Conservation (phyloP, 1,284 basidiomycete species). For the Termitomyces sp. region DNA sequence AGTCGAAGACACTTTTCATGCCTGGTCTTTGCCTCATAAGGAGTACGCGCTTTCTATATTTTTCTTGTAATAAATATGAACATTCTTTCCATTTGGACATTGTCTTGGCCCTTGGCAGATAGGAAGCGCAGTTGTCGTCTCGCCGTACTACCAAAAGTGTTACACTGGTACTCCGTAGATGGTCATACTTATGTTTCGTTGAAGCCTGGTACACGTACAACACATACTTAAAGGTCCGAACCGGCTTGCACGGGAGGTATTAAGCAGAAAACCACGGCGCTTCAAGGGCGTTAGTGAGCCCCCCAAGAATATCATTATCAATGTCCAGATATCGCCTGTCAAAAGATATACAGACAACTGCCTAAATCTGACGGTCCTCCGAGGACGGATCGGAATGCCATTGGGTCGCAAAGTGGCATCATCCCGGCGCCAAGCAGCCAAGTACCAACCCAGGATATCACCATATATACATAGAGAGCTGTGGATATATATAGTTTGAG, state of each 20-base stretch:
- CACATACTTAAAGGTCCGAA: too few relatives aligned
- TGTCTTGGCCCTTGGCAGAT: not conserved
- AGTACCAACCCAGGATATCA: not conserved
- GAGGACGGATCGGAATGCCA: conserved; percentile 1
- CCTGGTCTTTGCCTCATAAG: not conserved
- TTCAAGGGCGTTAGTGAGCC: not conserved
- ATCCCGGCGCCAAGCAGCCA: conserved; percentile 1
- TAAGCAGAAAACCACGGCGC: not conserved
- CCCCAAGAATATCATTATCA: too few relatives aligned
- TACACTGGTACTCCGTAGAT: not conserved
- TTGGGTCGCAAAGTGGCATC: not conserved
- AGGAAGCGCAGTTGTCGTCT: not conserved
- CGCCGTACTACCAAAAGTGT: not conserved
- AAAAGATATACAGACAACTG: not conserved
- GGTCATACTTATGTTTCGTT: not conserved
- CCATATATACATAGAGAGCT: not conserved
- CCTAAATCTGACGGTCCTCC: not conserved
- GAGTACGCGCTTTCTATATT: not conserved
- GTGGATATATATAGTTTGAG: not conserved
- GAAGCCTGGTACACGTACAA: not conserved
- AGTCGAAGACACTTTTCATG: not conserved
- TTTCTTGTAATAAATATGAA: not conserved
- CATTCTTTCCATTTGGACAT: not conserved
- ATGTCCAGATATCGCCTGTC: not conserved
- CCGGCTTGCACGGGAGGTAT: too few relatives aligned